Evolutionary conservation across 306 rosid genomes (phyloP).

Genomic region (Prunus davidiana): DNA sequence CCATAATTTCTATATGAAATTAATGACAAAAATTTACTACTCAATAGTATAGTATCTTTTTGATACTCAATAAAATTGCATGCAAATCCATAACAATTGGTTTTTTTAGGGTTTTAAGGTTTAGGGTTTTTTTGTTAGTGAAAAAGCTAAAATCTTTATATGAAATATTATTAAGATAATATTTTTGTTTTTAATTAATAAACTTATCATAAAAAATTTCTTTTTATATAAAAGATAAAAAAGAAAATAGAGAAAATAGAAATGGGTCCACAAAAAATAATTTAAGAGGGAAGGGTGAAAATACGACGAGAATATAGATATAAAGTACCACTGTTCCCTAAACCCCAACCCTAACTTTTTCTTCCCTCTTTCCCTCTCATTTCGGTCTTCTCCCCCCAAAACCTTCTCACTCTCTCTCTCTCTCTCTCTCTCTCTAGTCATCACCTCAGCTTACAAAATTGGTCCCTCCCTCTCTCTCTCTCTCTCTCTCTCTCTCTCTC

Average conservation of each 20-base stretch:
- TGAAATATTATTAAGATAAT: too few relatives aligned
- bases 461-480: background rate
- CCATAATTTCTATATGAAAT: too few relatives aligned
- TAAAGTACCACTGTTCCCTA: conserved; percentile 29
- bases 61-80: too few relatives aligned
- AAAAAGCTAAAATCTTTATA: too few relatives aligned
- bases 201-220: too few relatives aligned
- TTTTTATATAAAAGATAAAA: background rate
- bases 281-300: background rate
- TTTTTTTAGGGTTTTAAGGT: too few relatives aligned
- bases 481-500: background rate
- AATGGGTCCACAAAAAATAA: background rate
- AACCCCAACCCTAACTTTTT: conserved; percentile 42
- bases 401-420: background rate
- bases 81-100: too few relatives aligned
- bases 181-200: too few relatives aligned
- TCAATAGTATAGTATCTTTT: too few relatives aligned
- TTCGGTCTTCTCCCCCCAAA: background rate
- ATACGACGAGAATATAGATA: conserved; percentile 6
- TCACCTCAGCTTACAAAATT: background rate
- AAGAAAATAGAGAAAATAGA: background rate
- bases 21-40: too few relatives aligned
- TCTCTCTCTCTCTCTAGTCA: too few relatives aligned
- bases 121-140: too few relatives aligned
- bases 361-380: background rate